A percentile compares a stretch with the other conserved stretches of the same genome.
Evolutionary conservation across 2,329 filamentous ascomycete genomes (phyloP).

Genomic region (Chaetomium globosum): DNA sequence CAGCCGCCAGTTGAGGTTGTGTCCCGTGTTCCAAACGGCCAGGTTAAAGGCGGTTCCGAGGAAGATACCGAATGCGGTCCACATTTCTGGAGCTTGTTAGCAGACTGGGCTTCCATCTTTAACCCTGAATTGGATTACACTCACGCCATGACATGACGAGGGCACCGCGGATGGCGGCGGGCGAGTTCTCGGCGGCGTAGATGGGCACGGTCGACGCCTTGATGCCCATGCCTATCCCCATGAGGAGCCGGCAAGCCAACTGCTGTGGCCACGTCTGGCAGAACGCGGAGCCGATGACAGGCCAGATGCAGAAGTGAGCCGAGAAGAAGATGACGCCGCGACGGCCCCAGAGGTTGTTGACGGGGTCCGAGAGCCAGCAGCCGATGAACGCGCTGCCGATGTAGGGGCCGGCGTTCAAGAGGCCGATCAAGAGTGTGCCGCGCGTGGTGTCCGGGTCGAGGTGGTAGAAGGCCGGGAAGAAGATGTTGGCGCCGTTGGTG

Average conservation of each 20-base stretch:
- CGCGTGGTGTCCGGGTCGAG: slow-evolving; percentile 46
- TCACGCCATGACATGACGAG: slow-evolving; percentile 78
- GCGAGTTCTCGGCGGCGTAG: slow-evolving; percentile 74
- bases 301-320: slow-evolving; percentile 70
- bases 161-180: slow-evolving; percentile 69
- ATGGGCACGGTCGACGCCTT: slow-evolving; percentile 75
- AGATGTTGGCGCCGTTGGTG: slow-evolving; percentile 64
- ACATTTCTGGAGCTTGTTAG: slow-evolving; percentile 53
- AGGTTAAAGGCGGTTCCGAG: slow-evolving; percentile 65
- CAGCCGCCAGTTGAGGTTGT: slow-evolving; percentile 44
- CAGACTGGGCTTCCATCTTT: not conserved
- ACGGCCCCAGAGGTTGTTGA: slow-evolving; percentile 51
- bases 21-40: slow-evolving; percentile 46
- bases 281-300: slow-evolving; percentile 71
- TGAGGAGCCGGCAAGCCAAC: slow-evolving; percentile 68
- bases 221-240: slow-evolving; percentile 77
- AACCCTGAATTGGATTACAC: slow-evolving; percentile 23
- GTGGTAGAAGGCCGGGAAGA: slow-evolving; percentile 58
- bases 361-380: slow-evolving; percentile 66
- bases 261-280: slow-evolving; percentile 72
- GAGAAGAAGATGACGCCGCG: slow-evolving; percentile 71
- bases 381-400: slow-evolving; percentile 54
- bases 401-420: slow-evolving; percentile 63
- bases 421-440: slow-evolving; percentile 58
- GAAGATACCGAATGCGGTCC: slow-evolving; percentile 65